Evolutionary conservation across 148 eudicot genomes (phyloP), one percentile per base, ranked within the genome.

Genomic region (Rhododendron griersonianum): DNA sequence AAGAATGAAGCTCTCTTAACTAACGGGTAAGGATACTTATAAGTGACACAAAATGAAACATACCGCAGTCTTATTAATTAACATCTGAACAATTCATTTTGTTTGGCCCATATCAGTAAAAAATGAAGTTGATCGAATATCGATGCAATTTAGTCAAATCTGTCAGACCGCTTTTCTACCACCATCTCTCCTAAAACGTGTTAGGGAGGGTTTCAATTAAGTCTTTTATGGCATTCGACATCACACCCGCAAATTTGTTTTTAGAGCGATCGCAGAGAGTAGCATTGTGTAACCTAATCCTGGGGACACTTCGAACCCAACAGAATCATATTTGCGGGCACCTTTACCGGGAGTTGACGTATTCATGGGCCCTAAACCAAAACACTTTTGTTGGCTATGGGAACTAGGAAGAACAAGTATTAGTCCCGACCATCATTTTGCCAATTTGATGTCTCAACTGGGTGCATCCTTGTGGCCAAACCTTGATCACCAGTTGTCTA

Each of bases 181-280:
- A 0, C 41, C 41, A 0, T 39, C 5, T 39, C 41, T 39, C 5
- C 4, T 39, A 39, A 39, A 39, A 39, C 5, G 0, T 39, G 41
- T 39, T 39, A 39, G 5, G 41, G 5, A 39, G 5, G 5, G 41
- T 0, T 39, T 39, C 41, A 39, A 39, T 39, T 39, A 39, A 39
- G 41, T 39, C 5, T 39, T 39, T 39, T 39, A 39, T 39, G 5
- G 4, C 41, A 39, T 39, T 39, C 5, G 41, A 39, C 0, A 39
- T 39, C 5, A 0, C 5, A 4, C 0, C 41, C 5, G 4, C 44
- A 39, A 39, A 0, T 39, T 0, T 39, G 0, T 39, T 39, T 39
- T 5, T 39, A 39, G 0, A 39, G 44, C 44, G 0, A 39, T 39
- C 5, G 44, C 44, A 39, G 6, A 39, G 44, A 39, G 0, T 39